These are phyloP conservation scores for Ascochyta pisi DNA, from an alignment of 2,329 filamentous ascomycete genomes.

Conservation along the genomic window DNA sequence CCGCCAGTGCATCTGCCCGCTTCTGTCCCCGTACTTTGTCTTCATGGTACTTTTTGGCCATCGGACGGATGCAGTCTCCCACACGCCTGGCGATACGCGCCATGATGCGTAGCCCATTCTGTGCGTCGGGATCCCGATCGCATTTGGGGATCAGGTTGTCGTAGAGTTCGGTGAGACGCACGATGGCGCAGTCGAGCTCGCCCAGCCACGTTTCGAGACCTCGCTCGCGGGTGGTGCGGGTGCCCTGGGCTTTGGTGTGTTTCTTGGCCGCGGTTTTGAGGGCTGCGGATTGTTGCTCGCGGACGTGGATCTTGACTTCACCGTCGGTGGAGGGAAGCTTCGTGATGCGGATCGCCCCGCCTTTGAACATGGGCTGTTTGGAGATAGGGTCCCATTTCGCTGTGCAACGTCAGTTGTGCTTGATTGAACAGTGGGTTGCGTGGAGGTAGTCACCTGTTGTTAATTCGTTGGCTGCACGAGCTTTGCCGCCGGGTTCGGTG, in stretches of 20 bases:
- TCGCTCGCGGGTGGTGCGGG: background rate
- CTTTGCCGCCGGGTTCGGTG: conserved; percentile 5
- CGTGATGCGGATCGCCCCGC: conserved; percentile 12
- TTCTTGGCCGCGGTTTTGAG: background rate
- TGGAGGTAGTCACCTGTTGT: conserved; percentile 7
- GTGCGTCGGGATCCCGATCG: conserved; percentile 7
- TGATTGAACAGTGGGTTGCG: background rate
- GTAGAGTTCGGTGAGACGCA: background rate
- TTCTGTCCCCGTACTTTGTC: conserved; percentile 4
- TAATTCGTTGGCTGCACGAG: conserved; percentile 10
- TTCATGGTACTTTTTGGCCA: conserved; percentile 12
- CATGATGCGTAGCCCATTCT: conserved; percentile 10
- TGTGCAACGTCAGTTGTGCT: background rate
- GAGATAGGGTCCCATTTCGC: conserved; percentile 17
- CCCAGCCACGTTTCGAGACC: conserved; percentile 10
- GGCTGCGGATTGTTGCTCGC: conserved; percentile 9
- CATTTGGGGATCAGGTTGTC: conserved; percentile 1
- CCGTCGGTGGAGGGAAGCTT: conserved; percentile 9
- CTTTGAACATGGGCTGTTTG: conserved; percentile 17
- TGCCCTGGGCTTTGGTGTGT: background rate
- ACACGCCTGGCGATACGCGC: background rate
- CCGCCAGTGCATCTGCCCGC: conserved; percentile 3
- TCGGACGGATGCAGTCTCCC: conserved; percentile 8
- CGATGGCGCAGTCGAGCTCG: conserved; percentile 8
- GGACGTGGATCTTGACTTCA: conserved; percentile 11